A percentile compares a stretch with the other conserved stretches of the same genome.
Conservation (phyloP, 2,329 filamentous ascomycete species). For the Acephala macrosclerotiorum region DNA sequence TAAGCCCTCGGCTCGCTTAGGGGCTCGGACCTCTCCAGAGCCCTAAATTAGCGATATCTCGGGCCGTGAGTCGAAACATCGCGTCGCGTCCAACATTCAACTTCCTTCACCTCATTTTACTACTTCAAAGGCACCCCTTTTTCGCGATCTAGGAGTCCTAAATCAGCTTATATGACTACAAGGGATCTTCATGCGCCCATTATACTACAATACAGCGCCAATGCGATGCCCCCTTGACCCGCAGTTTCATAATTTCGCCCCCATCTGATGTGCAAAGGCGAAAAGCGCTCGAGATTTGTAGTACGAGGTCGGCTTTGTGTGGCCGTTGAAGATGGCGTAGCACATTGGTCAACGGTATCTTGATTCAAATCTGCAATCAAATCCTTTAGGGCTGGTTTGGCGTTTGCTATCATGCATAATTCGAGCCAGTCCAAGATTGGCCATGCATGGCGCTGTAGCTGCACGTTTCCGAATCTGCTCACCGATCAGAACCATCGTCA, state of each 20-base stretch:
- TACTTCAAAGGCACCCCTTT: neutral
- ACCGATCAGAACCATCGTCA: neutral
- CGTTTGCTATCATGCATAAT: neutral
- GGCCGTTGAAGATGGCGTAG: neutral
- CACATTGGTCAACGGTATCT: neutral
- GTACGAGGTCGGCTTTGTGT: neutral
- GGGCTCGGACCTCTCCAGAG: neutral
- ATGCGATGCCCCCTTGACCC: neutral
- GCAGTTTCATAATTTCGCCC: neutral
- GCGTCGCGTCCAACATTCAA: neutral
- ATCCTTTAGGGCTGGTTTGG: neutral
- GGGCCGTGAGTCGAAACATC: too few relatives aligned
- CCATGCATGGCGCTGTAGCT: neutral
- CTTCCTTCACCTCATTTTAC: neutral
- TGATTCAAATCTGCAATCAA: neutral
- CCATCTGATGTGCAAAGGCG: neutral
- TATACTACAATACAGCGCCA: too few relatives aligned
- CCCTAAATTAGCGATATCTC: too few relatives aligned
- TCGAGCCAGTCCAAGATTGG: neutral
- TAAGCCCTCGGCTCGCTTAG: neutral
- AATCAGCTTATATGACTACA: too few relatives aligned
- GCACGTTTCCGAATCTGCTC: constrained; percentile 1
- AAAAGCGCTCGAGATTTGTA: neutral
- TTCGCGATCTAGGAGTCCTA: too few relatives aligned
- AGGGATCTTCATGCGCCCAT: too few relatives aligned